These are phyloP conservation scores for Penicillium sp. DNA, from an alignment of 2,329 filamentous ascomycete species.

Conservation along the genomic window DNA sequence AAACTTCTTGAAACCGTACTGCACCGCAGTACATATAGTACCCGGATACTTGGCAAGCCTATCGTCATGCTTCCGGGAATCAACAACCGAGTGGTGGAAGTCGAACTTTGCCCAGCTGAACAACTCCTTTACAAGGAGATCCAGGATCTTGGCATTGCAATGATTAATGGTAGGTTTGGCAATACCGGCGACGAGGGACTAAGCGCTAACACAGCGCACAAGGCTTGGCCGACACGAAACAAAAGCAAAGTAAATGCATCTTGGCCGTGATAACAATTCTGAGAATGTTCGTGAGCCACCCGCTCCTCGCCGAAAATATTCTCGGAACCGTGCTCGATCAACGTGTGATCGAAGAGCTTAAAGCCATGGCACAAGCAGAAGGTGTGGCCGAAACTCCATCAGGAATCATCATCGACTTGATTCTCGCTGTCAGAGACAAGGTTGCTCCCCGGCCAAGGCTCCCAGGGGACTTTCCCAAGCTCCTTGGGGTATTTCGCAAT, in stretches of 20 bases:
- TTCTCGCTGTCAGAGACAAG: neutral
- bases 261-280: conserved; percentile 50
- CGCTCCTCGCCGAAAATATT: conserved; percentile 48
- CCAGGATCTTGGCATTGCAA: neutral
- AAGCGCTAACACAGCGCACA: conserved; percentile 29
- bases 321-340: conserved; percentile 46
- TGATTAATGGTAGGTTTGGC: conserved; percentile 21
- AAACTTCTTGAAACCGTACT: neutral
- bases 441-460: neutral
- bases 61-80: neutral
- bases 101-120: neutral
- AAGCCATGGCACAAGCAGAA: conserved; percentile 28
- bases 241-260: conserved; percentile 38
- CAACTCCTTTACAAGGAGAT: neutral
- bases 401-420: neutral
- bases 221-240: neutral
- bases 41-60: neutral
- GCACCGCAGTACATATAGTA: neutral
- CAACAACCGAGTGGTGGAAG: neutral
- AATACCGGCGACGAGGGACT: too few species aligned
- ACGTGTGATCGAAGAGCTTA: conserved; percentile 43
- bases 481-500: neutral
- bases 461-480: neutral
- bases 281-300: conserved; percentile 52
- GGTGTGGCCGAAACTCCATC: neutral